These are phyloP conservation scores for Adansonia digitata DNA, from an alignment of 345 rosid species.

Conservation along the genomic window DNA sequence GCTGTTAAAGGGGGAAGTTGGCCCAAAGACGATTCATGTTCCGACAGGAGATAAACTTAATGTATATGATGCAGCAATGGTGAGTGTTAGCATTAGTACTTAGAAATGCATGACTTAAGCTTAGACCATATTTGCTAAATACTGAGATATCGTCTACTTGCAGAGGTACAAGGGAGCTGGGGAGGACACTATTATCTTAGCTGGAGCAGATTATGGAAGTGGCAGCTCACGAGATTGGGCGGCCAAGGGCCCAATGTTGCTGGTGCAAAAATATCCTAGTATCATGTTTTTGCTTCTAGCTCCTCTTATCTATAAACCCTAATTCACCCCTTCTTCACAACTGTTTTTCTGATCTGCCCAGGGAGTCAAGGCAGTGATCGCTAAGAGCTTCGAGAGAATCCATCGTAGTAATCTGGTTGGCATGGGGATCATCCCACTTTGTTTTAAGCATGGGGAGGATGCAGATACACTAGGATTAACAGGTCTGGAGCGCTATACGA, in stretches of 20 bases:
- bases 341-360: constrained; percentile 3
- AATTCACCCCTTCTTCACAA: not conserved
- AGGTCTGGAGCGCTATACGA: constrained; percentile 55
- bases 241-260: constrained; percentile 79
- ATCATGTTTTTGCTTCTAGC: not conserved
- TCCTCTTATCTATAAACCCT: not conserved
- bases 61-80: constrained; percentile 78
- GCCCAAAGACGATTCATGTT: constrained; percentile 69
- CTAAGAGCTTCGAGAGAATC: constrained; percentile 70
- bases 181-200: constrained; percentile 62
- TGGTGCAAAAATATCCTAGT: constrained; percentile 32
- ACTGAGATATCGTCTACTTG: constrained; percentile 3
- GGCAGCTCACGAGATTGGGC: constrained; percentile 94
- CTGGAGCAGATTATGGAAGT: constrained; percentile 85
- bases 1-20: constrained; percentile 71
- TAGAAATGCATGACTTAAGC: not conserved
- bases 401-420: constrained; percentile 63
- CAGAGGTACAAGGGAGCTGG: constrained; percentile 63
- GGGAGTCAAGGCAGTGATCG: constrained; percentile 68
- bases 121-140: not conserved
- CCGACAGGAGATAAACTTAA: constrained; percentile 71
- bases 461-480: constrained; percentile 53
- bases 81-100: constrained; percentile 20
- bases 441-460: constrained; percentile 57
- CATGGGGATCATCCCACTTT: constrained; percentile 54